Evolutionary conservation across 768 basidiomycete genomes (phyloP).

Genomic region (Tricholoma hemisulphureum): DNA sequence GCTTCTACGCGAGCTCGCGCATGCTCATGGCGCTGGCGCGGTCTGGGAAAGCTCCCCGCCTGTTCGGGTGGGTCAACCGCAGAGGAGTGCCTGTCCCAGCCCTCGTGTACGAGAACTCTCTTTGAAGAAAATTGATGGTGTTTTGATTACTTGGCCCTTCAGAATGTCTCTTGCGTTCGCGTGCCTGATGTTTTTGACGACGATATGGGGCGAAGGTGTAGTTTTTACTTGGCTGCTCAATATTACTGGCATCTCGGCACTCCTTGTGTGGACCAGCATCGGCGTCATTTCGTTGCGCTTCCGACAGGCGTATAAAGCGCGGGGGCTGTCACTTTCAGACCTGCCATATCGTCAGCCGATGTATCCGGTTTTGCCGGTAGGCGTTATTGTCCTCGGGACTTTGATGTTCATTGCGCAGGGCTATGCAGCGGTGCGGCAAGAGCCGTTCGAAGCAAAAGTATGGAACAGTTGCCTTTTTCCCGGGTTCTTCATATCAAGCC

Average conservation of each 20-base stretch:
- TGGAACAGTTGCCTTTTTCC: constrained; percentile 11
- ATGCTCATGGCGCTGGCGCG: constrained; percentile 63
- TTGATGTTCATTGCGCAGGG: constrained; percentile 58
- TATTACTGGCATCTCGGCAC: constrained; percentile 62
- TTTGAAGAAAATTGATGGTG: too few species aligned
- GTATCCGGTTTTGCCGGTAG: constrained; percentile 50
- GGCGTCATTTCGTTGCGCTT: constrained; percentile 58
- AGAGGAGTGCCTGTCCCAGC: constrained; percentile 63
- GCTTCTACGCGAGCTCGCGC: constrained; percentile 64
- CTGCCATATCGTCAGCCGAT: constrained; percentile 59
- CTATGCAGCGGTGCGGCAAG: constrained; percentile 44
- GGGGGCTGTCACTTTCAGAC: constrained; percentile 49
- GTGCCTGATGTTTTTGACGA: constrained; percentile 53
- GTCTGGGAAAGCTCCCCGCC: constrained; percentile 58
- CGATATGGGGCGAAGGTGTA: constrained; percentile 55
- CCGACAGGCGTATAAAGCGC: constrained; percentile 56
- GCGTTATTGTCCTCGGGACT: constrained; percentile 47
- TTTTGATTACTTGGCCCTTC: constrained; percentile 9
- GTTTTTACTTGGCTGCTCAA: constrained; percentile 62
- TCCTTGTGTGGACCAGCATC: constrained; percentile 67
- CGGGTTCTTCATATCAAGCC: background rate
- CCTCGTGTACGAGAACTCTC: constrained; percentile 41
- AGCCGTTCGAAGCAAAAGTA: constrained; percentile 45
- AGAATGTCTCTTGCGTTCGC: constrained; percentile 50
- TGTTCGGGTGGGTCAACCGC: constrained; percentile 65